Evolutionary conservation across 202 grass and related monocot species (phyloP).

Genomic region (Panicum hallii): DNA sequence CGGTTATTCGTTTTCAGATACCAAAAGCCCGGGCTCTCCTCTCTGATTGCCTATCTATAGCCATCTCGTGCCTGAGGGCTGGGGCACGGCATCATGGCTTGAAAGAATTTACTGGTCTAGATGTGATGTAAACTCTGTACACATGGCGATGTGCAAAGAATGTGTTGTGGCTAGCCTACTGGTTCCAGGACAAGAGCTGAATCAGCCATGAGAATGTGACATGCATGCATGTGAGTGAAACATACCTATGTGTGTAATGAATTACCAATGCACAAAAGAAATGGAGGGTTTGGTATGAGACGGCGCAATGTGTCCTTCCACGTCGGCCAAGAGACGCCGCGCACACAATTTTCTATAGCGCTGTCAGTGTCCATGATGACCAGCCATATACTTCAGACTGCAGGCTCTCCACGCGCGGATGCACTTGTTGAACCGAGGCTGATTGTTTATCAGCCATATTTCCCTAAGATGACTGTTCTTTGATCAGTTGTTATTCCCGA

Average conservation of each 20-base stretch:
- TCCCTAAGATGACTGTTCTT: no score
- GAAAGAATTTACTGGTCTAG: neutral
- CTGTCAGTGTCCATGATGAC: no score
- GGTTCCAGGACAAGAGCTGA: neutral
- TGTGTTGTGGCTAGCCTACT: no score
- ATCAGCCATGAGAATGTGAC: no score
- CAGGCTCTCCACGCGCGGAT: no score
- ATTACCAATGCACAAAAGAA: neutral
- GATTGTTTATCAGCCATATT: no score
- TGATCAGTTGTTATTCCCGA: no score
- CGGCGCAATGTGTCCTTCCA: slow-evolving; percentile 25
- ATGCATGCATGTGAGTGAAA: neutral
- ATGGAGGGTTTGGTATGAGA: neutral
- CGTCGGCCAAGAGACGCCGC: neutral
- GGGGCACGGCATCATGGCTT: neutral
- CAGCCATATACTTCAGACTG: no score
- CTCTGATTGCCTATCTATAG: slow-evolving; percentile 34
- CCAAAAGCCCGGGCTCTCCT: neutral
- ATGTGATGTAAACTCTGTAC: no score
- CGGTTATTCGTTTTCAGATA: slow-evolving; percentile 19
- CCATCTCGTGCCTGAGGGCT: neutral
- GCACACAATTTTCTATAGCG: no score
- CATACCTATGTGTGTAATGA: no score
- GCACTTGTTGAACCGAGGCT: no score
- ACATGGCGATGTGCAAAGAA: neutral